Evolutionary conservation across 148 eudicot species (phyloP), one percentile per base, ranked within the genome.

Genomic region (Rhododendron williamsianum): DNA sequence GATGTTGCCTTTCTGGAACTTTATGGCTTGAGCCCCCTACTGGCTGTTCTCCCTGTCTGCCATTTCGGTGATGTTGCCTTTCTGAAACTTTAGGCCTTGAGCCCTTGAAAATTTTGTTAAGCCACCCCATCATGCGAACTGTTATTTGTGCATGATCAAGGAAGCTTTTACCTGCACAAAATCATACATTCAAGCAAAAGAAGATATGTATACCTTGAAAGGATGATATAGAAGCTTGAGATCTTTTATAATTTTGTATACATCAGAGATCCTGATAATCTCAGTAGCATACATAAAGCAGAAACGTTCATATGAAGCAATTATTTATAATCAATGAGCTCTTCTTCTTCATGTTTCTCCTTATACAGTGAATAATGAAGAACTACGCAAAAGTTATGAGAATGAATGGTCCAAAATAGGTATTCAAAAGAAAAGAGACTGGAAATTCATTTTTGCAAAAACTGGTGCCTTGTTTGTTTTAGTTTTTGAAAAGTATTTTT

Each of bases 21-120:
- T 10, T 93, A 93, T 85, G 93, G 93, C 67, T 88, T 81, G 86
- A 41, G 45, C 90, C 87, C 78, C 86, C 91, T n/a, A 46, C 80
- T 76, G 90, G 60, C 85, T 90, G 81, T 19, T 89, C 87, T 77
- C 69, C 91, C 85, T 89, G 83, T 85, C 89, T 90, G 88, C 88
- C 85, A 80, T 87, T 89, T 90, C 87, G 81, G 46, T 89, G 89
- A 74, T 81, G 84, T 77, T 72, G 89, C 76, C 92, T 90, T 89
- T 91, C 93, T 49, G 93, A 84, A 84, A 91, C 86, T 54, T 87
- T 89, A 82, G 91, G 92, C 81, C 87, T 88, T 69, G 96, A 93
- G 85, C 95, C 95, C 86, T 92, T 93, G 84, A 94, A 93, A 87
- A 94, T 82, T 87, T 92, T 94, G 89, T 91, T 94, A 72, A 93